These are phyloP conservation scores for Iberis amara DNA, from an alignment of 441 rosid genomes.

Conservation along the genomic window DNA sequence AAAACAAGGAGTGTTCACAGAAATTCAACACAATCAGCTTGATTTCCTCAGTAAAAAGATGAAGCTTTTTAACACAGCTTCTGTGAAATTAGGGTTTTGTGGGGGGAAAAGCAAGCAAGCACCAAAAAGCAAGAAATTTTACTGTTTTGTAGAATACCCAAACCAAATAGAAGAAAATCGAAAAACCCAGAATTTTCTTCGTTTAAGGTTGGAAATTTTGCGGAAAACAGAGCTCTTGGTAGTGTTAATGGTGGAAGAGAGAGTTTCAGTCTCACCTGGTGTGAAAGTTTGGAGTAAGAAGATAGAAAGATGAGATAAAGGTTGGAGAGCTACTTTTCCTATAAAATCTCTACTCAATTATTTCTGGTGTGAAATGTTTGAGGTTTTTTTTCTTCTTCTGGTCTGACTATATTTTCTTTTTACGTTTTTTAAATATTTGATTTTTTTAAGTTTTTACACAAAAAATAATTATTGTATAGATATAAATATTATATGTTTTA, in stretches of 20 bases:
- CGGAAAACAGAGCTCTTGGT: slow-evolving; percentile 13
- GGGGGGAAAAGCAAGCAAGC: neutral
- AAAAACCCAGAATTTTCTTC: neutral
- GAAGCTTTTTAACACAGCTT: neutral
- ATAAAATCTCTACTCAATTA: slow-evolving; percentile 15
- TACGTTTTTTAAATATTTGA: no score
- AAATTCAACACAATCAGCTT: slow-evolving; percentile 10
- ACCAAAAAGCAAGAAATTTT: neutral
- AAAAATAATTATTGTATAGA: no score
- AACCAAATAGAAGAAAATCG: slow-evolving; percentile 14
- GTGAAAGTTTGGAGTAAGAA: neutral
- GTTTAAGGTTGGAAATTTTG: neutral
- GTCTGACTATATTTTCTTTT: no score
- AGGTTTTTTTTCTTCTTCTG: no score
- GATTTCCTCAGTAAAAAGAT: neutral
- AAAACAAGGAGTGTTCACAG: slow-evolving; percentile 7
- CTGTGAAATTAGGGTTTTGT: slow-evolving; percentile 19
- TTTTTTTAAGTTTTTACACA: no score
- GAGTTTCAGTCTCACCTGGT: neutral
- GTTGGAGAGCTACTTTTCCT: slow-evolving; percentile 26
- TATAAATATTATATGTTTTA: no score
- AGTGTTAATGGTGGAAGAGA: neutral
- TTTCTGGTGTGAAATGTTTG: no score
- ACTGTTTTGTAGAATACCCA: slow-evolving; percentile 7
- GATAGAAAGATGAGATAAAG: neutral